Evolutionary conservation across 2,329 filamentous ascomycete genomes (phyloP), one percentile per base, ranked within the genome.

Genomic region (Celoporthe dispersa): DNA sequence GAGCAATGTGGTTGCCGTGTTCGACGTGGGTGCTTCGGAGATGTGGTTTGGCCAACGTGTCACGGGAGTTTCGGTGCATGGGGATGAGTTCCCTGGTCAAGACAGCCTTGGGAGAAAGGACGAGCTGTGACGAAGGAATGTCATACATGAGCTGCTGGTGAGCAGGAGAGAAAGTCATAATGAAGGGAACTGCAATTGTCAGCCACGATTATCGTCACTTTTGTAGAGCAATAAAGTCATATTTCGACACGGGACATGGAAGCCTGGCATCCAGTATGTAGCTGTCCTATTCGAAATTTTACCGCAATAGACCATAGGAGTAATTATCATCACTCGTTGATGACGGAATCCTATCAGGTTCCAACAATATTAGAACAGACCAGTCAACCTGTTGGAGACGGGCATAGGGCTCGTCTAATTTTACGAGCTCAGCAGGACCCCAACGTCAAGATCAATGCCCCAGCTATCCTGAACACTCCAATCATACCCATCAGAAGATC

Each of bases 1-100:
- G 67, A 74, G 75, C 9, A 77, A 75, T 53, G 73, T 79, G 0
- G 74, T 79, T 11, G 76, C 77, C 6, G 78, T 79, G 0, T 79
- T 79, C 53, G 78, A 79, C 48, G 73, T 79, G 0, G 76, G 75
- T 0, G 71, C 74, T 3, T 71, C 68, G 0, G 76, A 78, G 72
- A 78, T 79, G 75, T 70, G 77, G 35, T 79, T 79, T 67, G 77
- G 77, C 7, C 57, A 66, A 59, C 59, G 70, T 22, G n/a, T 2
- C 44, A 14, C 28, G 1, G 66, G 33, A 8, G 5, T 0, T 33
- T 12, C 7, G 14, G 25, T 22, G 37, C 19, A 31, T 33, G 14
- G 19, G 16, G 4, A 51, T 14, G 62, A 48, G 2, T 4, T 2
- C 9, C 1, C 14, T 8, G 3, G 16, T 19, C 28, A 19, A 16